Evolutionary conservation across 306 rosid genomes (phyloP).

Genomic region (Arachis hypogaea): DNA sequence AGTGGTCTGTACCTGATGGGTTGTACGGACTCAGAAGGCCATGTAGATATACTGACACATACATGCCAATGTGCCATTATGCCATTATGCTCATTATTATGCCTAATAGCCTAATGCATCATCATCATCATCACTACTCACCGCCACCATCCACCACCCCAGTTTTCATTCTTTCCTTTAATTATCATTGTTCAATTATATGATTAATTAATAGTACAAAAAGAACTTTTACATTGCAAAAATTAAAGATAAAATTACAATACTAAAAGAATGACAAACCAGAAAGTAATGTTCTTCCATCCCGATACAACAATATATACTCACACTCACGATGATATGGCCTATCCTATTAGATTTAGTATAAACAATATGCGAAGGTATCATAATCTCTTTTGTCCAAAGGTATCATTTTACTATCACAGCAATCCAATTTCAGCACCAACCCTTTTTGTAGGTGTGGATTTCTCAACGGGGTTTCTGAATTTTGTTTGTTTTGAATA

Average conservation of each 20-base stretch:
- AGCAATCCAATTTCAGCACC: constrained; percentile 6
- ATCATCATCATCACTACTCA: neutral
- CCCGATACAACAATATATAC: no score
- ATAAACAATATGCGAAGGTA: constrained; percentile 6
- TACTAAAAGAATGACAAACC: no score
- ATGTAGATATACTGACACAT: neutral
- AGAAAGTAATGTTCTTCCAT: no score
- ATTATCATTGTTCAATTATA: no score
- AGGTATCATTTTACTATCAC: constrained; percentile 46
- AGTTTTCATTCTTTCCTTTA: neutral
- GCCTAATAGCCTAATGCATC: neutral
- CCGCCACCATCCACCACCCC: neutral
- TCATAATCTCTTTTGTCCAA: constrained; percentile 73
- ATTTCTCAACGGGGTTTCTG: constrained; percentile 25
- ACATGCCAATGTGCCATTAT: neutral
- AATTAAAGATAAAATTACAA: no score
- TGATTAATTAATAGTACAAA: no score
- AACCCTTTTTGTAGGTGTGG: neutral
- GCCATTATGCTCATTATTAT: neutral
- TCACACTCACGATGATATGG: no score
- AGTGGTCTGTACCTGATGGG: constrained; percentile 1
- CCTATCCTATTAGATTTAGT: no score
- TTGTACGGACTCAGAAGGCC: neutral
- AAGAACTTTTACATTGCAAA: no score
- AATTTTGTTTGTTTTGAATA: constrained; percentile 26